Base-by-base conservation (phyloP, 192 early-diverging fungal species). In the Phycomyces nitens region DNA sequence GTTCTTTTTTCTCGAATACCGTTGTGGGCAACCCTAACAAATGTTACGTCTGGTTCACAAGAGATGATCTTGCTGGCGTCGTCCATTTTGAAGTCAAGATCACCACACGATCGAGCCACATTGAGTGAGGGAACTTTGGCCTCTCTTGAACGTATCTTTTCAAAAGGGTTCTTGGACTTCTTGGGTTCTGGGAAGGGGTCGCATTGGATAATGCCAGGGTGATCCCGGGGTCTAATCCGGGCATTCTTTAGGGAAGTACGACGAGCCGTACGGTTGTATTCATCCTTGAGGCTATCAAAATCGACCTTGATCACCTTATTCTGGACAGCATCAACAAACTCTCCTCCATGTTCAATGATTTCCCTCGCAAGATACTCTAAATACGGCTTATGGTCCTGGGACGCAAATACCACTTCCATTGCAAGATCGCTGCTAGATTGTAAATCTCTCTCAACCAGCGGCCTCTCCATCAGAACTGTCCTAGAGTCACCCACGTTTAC, bases 321-420 rank as follows among this genome's bases (percentile, higher is more conserved):
- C 58, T 82, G 79, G 0, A 81, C 77, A 40, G 77, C 74, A 53
- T 82, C 81, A 14, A 85, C 78, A 75, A 85, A 85, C 49, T 81
- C 79, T 38, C 83, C 83, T 26, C 83, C 83, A 42, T 82, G 82
- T 5, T 74, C 79, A 27, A 79, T 68, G 39, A 85, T 82, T 39
- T 78, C 69, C n/a, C 75, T 68, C 15, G 79, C 83, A 1, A 85
- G 73, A 53, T 80, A 75, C 54, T 85, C 83, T 6, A 85, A 55
- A 5, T 77, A 80, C 5, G 83, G 83, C n/a, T 82, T 85, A 63
- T 85, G 83, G 39, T 85, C 83, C 44, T 85, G 79, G 18, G 77
- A 78, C 2, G 74, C 71, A 52, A 81, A 81, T 16, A 74, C 75
- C 2, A 81, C 79, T 23, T 76, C 72, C 79, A 80, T 79, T n/a